Evolutionary conservation across 345 rosid genomes (phyloP).

Genomic region (Adansonia digitata): DNA sequence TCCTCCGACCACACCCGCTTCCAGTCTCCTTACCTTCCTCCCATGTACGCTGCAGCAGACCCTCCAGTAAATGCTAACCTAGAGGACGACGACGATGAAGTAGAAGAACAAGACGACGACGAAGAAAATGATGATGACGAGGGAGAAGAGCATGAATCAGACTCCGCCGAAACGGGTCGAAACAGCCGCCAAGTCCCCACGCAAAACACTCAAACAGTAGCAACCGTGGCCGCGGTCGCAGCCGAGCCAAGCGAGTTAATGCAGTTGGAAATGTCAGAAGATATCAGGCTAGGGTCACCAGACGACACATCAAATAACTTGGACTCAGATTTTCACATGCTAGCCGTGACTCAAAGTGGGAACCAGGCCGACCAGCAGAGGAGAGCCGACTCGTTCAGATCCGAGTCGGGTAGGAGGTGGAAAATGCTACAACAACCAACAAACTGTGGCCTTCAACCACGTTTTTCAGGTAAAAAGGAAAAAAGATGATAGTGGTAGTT

Average conservation of each 20-base stretch:
- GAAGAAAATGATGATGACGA: not conserved
- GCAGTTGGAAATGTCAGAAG: conserved; percentile 78
- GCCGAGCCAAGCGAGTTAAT: conserved; percentile 62
- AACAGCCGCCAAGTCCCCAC: conserved; percentile 1
- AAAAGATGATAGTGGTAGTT: not conserved
- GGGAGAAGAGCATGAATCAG: conserved; percentile 30
- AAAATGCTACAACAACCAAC: conserved; percentile 30
- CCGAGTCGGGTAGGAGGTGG: conserved; percentile 54
- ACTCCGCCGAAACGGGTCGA: conserved; percentile 37
- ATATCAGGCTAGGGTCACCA: conserved; percentile 64
- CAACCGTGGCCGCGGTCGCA: conserved; percentile 9
- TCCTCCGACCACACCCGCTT: conserved; percentile 41
- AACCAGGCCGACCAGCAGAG: conserved; percentile 25
- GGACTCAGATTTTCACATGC: conserved; percentile 44
- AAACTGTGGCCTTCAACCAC: conserved; percentile 23
- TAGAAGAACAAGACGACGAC: conserved; percentile 27
- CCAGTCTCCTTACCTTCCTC: conserved; percentile 5
- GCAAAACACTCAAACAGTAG: conserved; percentile 2
- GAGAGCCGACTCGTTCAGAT: conserved; percentile 33
- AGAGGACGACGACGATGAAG: conserved; percentile 28
- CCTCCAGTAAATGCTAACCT: conserved; percentile 23
- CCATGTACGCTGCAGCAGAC: conserved; percentile 23
- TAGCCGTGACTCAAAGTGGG: conserved; percentile 22
- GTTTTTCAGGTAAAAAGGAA: conserved; percentile 32
- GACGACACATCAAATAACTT: conserved; percentile 60